Percentiles rank a stretch among this genome's conserved stretches.
These are phyloP conservation scores for Phytopythium oedochilum DNA, from an alignment of 352 stramenopile species.

Conservation along the genomic window DNA sequence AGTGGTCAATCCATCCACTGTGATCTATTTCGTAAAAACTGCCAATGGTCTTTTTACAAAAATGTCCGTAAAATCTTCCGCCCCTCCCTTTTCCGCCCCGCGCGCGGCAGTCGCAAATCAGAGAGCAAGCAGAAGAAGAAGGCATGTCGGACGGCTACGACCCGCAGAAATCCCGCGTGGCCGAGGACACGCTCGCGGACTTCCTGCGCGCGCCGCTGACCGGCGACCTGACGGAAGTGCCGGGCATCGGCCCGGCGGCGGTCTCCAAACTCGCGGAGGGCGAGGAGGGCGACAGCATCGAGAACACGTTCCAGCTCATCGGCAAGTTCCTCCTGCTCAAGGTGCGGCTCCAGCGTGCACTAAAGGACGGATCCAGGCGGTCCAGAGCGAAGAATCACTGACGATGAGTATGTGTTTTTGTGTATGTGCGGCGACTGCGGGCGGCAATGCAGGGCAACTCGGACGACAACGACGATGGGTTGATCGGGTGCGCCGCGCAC, in stretches of 20 bases:
- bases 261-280: constrained; percentile 79
- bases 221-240: constrained; percentile 92
- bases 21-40: no score
- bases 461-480: constrained; percentile 82
- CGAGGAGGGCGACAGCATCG: constrained; percentile 86
- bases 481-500: constrained; percentile 92
- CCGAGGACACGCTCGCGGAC: constrained; percentile 88
- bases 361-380: no score
- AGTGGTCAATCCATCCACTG: no score
- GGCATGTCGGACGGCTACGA: constrained; percentile 88
- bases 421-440: no score
- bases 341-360: no score
- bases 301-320: constrained; percentile 98
- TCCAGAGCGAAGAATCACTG: background rate
- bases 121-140: no score
- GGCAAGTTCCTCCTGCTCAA: constrained; percentile 91
- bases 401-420: constrained; percentile 22
- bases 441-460: constrained; percentile 43
- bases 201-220: constrained; percentile 90
- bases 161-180: constrained; percentile 89
- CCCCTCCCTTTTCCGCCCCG: no score
- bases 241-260: constrained; percentile 91
- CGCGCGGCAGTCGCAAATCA: no score
- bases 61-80: no score
- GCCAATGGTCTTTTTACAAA: no score